phyloP scores from a whole-genome alignment of 495 filamentous ascomycete genomes.

The Lentithecium fluviatile region DNA sequence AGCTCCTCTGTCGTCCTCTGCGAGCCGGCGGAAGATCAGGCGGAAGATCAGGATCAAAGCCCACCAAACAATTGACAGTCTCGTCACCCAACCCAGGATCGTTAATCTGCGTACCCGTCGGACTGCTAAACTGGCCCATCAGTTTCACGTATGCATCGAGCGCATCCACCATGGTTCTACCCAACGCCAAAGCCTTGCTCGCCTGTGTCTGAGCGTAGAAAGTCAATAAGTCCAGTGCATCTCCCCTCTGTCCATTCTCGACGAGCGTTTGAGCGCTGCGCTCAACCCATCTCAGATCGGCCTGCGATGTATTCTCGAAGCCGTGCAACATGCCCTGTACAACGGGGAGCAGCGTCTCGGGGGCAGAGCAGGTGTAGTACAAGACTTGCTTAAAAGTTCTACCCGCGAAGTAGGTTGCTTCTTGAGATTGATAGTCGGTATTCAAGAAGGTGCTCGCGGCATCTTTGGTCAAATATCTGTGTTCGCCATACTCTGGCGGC shows the following conservation, averaged over 20 bases:
- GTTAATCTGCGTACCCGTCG: not conserved
- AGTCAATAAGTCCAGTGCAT: not conserved
- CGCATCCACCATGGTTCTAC: not conserved
- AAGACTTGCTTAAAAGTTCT: not conserved
- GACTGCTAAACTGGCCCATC: not conserved
- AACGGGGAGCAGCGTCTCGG: not conserved
- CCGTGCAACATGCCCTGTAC: not conserved
- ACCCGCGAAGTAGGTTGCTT: not conserved
- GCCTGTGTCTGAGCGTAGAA: conserved; percentile 1
- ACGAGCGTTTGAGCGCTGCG: not conserved
- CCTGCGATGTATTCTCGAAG: not conserved
- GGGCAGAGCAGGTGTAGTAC: not conserved
- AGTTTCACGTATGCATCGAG: not conserved
- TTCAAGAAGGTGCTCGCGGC: not conserved
- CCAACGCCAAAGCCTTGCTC: not conserved
- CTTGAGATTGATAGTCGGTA: not conserved
- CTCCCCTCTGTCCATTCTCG: not conserved
- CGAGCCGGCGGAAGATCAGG: too few species aligned
- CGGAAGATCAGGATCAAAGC: conserved; percentile 1
- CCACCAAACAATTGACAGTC: conserved; percentile 2
- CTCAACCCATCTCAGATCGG: not conserved
- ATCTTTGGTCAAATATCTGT: conserved; percentile 4
- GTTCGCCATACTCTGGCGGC: not conserved
- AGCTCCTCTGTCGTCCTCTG: too few species aligned
- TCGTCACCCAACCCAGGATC: conserved; percentile 1